Evolutionary conservation across 139 green algal species (phyloP), one percentile per base, ranked within the genome.

Genomic region (Zygnema circumcarinatum): DNA sequence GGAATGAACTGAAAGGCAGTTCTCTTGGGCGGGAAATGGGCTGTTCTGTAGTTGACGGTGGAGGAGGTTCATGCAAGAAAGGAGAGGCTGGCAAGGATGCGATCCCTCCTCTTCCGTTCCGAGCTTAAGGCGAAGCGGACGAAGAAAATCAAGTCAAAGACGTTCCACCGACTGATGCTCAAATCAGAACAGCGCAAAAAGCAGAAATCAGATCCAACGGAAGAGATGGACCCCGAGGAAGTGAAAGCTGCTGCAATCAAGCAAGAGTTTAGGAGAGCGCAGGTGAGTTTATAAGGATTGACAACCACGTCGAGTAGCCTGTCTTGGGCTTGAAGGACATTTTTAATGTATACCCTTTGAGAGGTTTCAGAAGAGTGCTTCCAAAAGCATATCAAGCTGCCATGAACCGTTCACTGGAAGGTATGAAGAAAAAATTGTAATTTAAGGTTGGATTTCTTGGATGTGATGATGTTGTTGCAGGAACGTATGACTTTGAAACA

Each of bases 401-500:
- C 29, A 72, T 29, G 56, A 72, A 29, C 29, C 29, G 56, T 29
- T 72, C 56, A 35, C 56, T 29, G 29, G 29, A 72, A 29, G 29
- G 29, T 72, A 29, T 72, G 56, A 29, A 72, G 56, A 35, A 72
- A 72, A 72, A 29, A 29, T 29, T 72, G 29, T 35, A 29, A 72
- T 72, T 72, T 35, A 29, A 35, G 29, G 56, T 72, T 29, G 29
- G 29, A 72, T 72, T 35, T 72, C 29, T 29, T 72, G 56, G 29
- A n/a, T n/a, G n/a, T n/a, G n/a, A n/a, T n/a, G n/a, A n/a, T n/a
- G n/a, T n/a, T n/a, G n/a, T 38, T 54, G 79, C 91, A 94, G 92
- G 96, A 99, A 92, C 93, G 96, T n/a, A 90, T 98, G 62, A 98
- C 96, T 35, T 92, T 98, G 32, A 96, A 96, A 88, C 96, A 99